These are phyloP conservation scores for Aspergillus brunneoviolaceus DNA, from an alignment of 2,329 filamentous ascomycete species.

Conservation along the genomic window DNA sequence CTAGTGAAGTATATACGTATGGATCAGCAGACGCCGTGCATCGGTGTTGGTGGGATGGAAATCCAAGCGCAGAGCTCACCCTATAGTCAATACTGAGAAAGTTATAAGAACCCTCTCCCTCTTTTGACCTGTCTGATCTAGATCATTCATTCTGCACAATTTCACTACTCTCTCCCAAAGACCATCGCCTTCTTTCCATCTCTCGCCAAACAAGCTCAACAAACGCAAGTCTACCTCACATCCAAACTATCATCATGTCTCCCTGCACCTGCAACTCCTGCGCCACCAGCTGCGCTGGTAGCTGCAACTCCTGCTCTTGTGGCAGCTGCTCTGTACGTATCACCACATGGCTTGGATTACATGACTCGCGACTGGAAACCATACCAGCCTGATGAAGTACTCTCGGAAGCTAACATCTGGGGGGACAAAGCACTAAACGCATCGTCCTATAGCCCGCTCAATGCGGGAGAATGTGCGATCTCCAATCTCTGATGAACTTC, in stretches of 20 bases:
- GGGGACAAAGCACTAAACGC: not conserved
- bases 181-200: no score
- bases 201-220: not conserved
- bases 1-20: not conserved
- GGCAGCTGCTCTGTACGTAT: slow-evolving; percentile 1
- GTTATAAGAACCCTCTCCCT: not conserved
- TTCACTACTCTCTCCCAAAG: not conserved
- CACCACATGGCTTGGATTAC: not conserved
- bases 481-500: not conserved
- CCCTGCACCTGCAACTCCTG: slow-evolving; percentile 8
- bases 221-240: not conserved
- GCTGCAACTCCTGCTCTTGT: slow-evolving; percentile 7
- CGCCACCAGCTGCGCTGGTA: slow-evolving; percentile 5
- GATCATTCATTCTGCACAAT: not conserved
- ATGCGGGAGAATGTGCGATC: not conserved
- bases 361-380: not conserved
- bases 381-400: not conserved
- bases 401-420: not conserved
- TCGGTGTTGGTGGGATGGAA: not conserved
- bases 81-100: not conserved
- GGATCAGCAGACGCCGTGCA: not conserved
- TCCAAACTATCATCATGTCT: not conserved
- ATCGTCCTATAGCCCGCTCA: not conserved
- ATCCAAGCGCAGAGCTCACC: not conserved
- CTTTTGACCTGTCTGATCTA: not conserved